These are phyloP conservation scores for Guadua angustifolia DNA, from an alignment of 176 grass and related monocot species.

Conservation along the genomic window DNA sequence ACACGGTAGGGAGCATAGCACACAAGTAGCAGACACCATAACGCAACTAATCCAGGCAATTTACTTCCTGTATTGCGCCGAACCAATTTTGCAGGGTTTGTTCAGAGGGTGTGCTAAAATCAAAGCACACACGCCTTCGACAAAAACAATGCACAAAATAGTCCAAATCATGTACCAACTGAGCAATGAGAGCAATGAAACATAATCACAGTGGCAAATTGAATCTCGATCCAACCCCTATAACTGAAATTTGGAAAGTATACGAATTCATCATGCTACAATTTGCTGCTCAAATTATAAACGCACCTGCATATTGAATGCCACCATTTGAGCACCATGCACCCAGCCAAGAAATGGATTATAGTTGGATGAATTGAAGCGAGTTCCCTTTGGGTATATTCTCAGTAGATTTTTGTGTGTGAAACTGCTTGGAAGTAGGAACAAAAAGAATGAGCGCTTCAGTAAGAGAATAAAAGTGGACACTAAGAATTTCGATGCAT, in stretches of 20 bases:
- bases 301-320: constrained; percentile 97
- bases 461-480: constrained; percentile 25
- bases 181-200: background rate
- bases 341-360: constrained; percentile 98
- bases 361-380: constrained; percentile 89
- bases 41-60: background rate
- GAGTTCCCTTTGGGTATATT: constrained; percentile 85
- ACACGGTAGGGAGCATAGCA: background rate
- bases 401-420: constrained; percentile 91
- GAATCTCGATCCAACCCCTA: constrained; percentile 4
- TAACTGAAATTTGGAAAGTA: background rate
- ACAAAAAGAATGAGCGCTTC: constrained; percentile 46
- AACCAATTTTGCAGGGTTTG: background rate
- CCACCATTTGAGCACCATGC: constrained; percentile 99
- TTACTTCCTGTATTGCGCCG: background rate
- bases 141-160: background rate
- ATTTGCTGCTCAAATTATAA: constrained; percentile 23
- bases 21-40: background rate
- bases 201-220: background rate
- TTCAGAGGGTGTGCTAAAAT: no score
- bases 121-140: background rate
- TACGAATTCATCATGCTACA: background rate
- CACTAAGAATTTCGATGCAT: background rate
- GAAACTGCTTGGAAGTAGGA: constrained; percentile 61
- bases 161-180: background rate